These are phyloP conservation scores for Tetrastigma voinierianum DNA, from an alignment of 164 flowering plant species.

Conservation along the genomic window DNA sequence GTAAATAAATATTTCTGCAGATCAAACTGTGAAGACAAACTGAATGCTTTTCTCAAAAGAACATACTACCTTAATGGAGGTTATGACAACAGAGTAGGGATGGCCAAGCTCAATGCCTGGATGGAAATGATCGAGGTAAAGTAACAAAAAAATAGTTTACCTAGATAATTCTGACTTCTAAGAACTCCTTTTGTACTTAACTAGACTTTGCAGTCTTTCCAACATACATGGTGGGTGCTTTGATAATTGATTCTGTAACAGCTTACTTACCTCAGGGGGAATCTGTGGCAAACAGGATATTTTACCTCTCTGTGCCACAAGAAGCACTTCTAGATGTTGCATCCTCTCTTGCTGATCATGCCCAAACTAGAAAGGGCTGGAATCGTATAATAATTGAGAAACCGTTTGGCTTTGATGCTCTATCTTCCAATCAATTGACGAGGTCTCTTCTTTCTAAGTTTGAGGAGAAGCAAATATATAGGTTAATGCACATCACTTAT, in stretches of 20 bases:
- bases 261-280: slow-evolving; percentile 43
- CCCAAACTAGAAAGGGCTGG: slow-evolving; percentile 56
- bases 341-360: slow-evolving; percentile 38
- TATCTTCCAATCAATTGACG: slow-evolving; percentile 39
- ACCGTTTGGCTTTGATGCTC: slow-evolving; percentile 55
- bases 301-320: slow-evolving; percentile 69
- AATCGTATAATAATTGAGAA: slow-evolving; percentile 61
- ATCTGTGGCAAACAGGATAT: slow-evolving; percentile 52
- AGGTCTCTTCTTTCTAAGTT: slow-evolving; percentile 44
- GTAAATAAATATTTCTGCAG: slow-evolving; percentile 24
- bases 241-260: slow-evolving; percentile 20
- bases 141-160: neutral
- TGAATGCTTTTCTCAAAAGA: slow-evolving; percentile 56
- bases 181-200: neutral
- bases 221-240: neutral
- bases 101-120: slow-evolving; percentile 42
- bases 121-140: slow-evolving; percentile 61
- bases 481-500: slow-evolving; percentile 20
- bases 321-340: slow-evolving; percentile 63
- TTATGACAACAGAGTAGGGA: slow-evolving; percentile 49
- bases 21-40: slow-evolving; percentile 53
- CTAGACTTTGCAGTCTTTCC: neutral
- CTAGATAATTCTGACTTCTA: no score
- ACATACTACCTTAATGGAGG: slow-evolving; percentile 56
- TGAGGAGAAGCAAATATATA: slow-evolving; percentile 59